These are phyloP conservation scores for Hymenoscyphus occultus DNA, from an alignment of 2,329 filamentous ascomycete genomes.

Conservation along the genomic window DNA sequence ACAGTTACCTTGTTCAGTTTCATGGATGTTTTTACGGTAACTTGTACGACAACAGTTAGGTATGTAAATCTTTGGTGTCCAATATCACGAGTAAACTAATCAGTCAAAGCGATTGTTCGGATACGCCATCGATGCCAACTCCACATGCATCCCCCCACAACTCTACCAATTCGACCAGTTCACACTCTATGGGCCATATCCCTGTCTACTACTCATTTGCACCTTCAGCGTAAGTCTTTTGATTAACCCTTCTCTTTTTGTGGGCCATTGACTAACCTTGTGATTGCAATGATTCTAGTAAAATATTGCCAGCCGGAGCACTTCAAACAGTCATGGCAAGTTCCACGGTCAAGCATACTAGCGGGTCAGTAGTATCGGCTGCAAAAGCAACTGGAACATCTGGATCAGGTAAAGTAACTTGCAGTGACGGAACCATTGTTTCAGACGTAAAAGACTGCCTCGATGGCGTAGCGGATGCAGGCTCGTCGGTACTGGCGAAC, in stretches of 20 bases:
- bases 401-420: not conserved
- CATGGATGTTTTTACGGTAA: conserved; percentile 25
- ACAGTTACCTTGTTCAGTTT: conserved; percentile 28
- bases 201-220: not conserved
- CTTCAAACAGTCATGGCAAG: not conserved
- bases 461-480: not conserved
- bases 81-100: not conserved
- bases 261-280: not conserved
- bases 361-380: not conserved
- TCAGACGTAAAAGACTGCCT: not conserved
- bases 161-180: not conserved
- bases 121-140: not conserved
- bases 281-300: not conserved
- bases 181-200: not conserved
- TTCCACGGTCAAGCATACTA: conserved; percentile 2
- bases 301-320: not conserved
- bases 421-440: conserved; percentile 11
- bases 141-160: not conserved
- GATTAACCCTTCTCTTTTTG: not conserved
- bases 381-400: not conserved
- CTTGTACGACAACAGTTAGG: conserved; percentile 27
- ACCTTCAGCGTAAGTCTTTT: not conserved
- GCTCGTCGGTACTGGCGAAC: no score
- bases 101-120: not conserved
- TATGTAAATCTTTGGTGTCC: conserved; percentile 6